Evolutionary conservation across 257 asterid species (phyloP).

Genomic region (Solanum chiquidenum): DNA sequence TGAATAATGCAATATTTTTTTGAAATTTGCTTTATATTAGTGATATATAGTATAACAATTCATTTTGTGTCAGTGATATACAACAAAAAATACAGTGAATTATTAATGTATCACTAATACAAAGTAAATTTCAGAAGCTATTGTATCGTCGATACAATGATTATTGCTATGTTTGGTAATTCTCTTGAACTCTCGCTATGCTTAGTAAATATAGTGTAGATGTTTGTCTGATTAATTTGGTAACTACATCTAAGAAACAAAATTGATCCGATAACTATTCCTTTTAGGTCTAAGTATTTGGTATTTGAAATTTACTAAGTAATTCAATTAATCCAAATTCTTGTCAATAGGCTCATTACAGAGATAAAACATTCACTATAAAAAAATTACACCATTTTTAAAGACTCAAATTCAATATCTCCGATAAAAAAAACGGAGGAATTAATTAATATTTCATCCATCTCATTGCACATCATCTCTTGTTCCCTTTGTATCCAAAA

Average conservation of each 20-base stretch:
- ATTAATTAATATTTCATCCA: not conserved
- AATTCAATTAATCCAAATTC: not conserved
- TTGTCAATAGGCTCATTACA: not conserved
- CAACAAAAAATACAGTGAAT: not conserved
- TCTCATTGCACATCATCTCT: not conserved
- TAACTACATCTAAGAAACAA: not conserved
- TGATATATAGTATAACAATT: not conserved
- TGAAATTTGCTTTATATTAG: too few species aligned
- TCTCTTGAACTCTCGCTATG: not conserved
- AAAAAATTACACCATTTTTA: not conserved
- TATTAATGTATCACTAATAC: not conserved
- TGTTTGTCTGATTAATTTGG: not conserved
- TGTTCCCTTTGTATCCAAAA: not conserved
- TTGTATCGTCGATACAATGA: too few species aligned
- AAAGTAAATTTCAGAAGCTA: too few species aligned
- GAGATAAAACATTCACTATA: not conserved
- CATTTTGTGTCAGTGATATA: not conserved
- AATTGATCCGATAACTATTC: not conserved
- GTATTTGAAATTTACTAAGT: not conserved
- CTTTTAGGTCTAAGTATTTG: not conserved
- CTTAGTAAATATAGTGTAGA: not conserved
- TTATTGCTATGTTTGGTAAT: not conserved
- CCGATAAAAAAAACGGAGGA: fast-evolving
- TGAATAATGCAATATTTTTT: too few species aligned
- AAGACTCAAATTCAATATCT: not conserved